Base-by-base conservation (phyloP, 2,329 filamentous ascomycete species). In the Microsporum canis region DNA sequence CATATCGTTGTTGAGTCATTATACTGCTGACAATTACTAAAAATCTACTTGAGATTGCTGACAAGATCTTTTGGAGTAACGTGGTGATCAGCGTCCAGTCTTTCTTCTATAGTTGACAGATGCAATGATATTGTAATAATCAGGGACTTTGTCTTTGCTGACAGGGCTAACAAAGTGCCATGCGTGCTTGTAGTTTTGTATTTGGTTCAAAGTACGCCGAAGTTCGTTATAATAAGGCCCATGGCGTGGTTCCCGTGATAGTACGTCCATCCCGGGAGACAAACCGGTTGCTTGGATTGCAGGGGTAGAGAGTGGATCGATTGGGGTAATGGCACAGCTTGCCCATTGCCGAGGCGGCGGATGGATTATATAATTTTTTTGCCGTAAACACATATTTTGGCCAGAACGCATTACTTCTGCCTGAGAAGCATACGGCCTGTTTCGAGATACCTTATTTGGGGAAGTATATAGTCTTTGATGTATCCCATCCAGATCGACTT, bases 91-190 rank as follows among this genome's bases (percentile, higher is more conserved):
- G 90, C 89, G 70, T 97, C 91, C 65, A 96, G 86, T 75, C 95
- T 95, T 67, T 84, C 85, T 75, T 97, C 94, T 92, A 99, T 97
- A 23, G 91, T 96, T 56, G 84, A 86, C 57, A 96, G 80, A 71
- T 96, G 94, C 94, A 97, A 99, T 99, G 64, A 97, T 91, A 62
- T 96, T 89, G 78, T 97, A 97, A 77, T 99, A 99, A 73, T 97
- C 94, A 17, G 90, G 86, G 0, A 99, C 94, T 66, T 97, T 94
- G 68, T 99, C 94, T 66, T 88, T 86, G 72, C 95, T 96, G 66
- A 99, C 94, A 0, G 94, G 92, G 29, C 90, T 84, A 39, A 94
- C 82, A 79, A 99, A 99, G 0, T 94, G 94, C 94, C 94, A 99
- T 0, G 91, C 88, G 6, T 88, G 87, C 67, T 86, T 86, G 76